Evolutionary conservation across 768 basidiomycete genomes (phyloP).

Genomic region (Rubroboletus pulcherrimus): DNA sequence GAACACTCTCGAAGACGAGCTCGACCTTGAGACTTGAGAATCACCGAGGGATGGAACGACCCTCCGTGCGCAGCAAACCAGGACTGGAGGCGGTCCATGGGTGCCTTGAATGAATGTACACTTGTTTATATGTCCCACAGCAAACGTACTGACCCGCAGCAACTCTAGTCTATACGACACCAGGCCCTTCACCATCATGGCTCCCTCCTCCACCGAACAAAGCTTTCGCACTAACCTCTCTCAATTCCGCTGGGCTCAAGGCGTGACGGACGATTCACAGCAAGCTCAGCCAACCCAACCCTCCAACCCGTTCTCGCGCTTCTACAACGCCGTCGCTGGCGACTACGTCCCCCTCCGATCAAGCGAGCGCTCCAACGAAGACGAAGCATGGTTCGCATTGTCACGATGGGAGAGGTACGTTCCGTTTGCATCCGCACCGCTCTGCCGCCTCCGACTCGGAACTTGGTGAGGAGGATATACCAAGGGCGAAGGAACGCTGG

Average conservation of each 20-base stretch:
- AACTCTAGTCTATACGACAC: background rate
- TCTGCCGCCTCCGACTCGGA: background rate
- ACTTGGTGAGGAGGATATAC: background rate
- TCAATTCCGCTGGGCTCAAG: conserved; percentile 84
- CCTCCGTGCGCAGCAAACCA: conserved; percentile 54
- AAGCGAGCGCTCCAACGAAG: conserved; percentile 81
- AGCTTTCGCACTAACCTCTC: conserved; percentile 71
- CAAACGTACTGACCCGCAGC: background rate
- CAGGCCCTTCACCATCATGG: background rate
- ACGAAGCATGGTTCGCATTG: conserved; percentile 91
- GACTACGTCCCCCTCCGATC: conserved; percentile 88
- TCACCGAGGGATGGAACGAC: conserved; percentile 44
- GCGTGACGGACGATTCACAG: conserved; percentile 67
- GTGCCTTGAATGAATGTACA: background rate
- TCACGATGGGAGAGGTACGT: conserved; percentile 87
- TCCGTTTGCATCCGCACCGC: background rate
- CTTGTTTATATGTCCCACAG: background rate
- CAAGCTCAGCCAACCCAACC: conserved; percentile 34
- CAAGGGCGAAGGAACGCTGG: no score
- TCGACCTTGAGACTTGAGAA: conserved; percentile 44
- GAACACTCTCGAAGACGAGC: background rate
- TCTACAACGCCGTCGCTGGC: conserved; percentile 81
- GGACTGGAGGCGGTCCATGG: conserved; percentile 34
- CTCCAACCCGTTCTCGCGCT: conserved; percentile 74
- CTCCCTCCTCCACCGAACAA: conserved; percentile 47